phyloP scores from a whole-genome alignment of 1,284 basidiomycete genomes.

The Schizophyllum amplum region DNA sequence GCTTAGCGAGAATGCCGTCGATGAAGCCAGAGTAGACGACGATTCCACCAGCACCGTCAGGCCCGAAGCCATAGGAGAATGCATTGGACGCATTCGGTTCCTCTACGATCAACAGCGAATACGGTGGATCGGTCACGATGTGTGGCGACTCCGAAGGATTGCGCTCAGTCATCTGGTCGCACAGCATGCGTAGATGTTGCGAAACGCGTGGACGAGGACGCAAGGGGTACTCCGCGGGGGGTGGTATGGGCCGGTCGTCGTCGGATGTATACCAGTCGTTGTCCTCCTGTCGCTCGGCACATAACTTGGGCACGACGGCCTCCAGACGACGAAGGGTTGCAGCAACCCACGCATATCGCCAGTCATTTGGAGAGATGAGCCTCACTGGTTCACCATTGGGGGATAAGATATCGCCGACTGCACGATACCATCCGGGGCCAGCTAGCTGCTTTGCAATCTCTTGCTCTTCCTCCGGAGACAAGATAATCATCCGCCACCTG shows the following conservation, averaged over 20 bases:
- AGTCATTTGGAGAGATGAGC: slow-evolving; percentile 65
- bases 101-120: slow-evolving; percentile 79
- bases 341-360: slow-evolving; percentile 80
- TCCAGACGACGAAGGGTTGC: slow-evolving; percentile 71
- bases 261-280: slow-evolving; percentile 49
- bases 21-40: slow-evolving; percentile 87
- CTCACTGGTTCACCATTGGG: slow-evolving; percentile 50
- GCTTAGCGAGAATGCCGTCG: slow-evolving; percentile 63
- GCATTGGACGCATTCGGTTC: slow-evolving; percentile 74
- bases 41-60: slow-evolving; percentile 81
- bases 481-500: slow-evolving; percentile 79
- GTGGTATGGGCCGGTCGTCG: slow-evolving; percentile 53
- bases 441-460: slow-evolving; percentile 70
- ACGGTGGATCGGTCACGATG: slow-evolving; percentile 72
- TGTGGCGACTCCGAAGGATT: slow-evolving; percentile 37
- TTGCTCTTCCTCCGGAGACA: slow-evolving; percentile 88
- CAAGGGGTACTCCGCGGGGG: slow-evolving; percentile 65
- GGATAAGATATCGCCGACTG: slow-evolving; percentile 71
- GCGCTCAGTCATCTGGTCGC: slow-evolving; percentile 38
- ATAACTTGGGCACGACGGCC: slow-evolving; percentile 55
- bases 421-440: slow-evolving; percentile 78
- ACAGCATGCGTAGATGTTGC: slow-evolving; percentile 52
- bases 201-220: slow-evolving; percentile 62
- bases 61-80: slow-evolving; percentile 88
- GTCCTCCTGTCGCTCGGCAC: slow-evolving; percentile 43